phyloP scores from a whole-genome alignment of 2,329 filamentous ascomycete species.

The Myriosclerotinia curreyana region DNA sequence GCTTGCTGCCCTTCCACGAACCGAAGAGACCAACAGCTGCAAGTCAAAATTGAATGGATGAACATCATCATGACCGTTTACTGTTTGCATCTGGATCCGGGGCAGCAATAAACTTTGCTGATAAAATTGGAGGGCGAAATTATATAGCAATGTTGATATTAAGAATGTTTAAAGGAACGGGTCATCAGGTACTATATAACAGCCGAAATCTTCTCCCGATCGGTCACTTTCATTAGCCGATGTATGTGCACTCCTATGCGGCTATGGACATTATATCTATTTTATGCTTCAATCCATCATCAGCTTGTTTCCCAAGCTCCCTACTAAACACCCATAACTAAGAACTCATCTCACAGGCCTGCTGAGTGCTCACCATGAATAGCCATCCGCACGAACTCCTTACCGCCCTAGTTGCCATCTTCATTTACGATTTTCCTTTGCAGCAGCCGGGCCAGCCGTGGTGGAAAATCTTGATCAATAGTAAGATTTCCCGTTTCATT shows the following conservation, averaged over 20 bases:
- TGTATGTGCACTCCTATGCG: not conserved
- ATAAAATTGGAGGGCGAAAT: slow-evolving; percentile 46
- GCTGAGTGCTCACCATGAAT: slow-evolving; percentile 7
- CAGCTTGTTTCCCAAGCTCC: not conserved
- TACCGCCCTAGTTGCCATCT: slow-evolving; percentile 20
- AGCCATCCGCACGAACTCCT: slow-evolving; percentile 17
- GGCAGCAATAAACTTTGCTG: slow-evolving; percentile 53
- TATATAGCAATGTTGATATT: slow-evolving; percentile 11
- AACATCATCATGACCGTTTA: slow-evolving; percentile 19
- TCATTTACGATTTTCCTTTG: slow-evolving; percentile 20
- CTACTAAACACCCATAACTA: not conserved
- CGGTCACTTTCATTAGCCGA: not conserved
- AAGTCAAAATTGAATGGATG: slow-evolving; percentile 9
- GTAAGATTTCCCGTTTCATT: not conserved
- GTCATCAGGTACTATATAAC: not conserved
- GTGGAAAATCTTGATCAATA: slow-evolving; percentile 1
- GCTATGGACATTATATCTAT: not conserved
- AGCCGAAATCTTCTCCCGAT: not conserved
- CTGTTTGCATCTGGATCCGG: slow-evolving; percentile 50
- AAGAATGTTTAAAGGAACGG: slow-evolving; percentile 6
- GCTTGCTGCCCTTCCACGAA: not conserved
- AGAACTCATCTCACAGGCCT: not conserved
- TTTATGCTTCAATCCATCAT: not conserved
- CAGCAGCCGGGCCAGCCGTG: slow-evolving; percentile 15
- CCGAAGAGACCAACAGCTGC: not conserved